Conservation (phyloP, 495 filamentous ascomycete genomes). For the Xylaria nigripes region DNA sequence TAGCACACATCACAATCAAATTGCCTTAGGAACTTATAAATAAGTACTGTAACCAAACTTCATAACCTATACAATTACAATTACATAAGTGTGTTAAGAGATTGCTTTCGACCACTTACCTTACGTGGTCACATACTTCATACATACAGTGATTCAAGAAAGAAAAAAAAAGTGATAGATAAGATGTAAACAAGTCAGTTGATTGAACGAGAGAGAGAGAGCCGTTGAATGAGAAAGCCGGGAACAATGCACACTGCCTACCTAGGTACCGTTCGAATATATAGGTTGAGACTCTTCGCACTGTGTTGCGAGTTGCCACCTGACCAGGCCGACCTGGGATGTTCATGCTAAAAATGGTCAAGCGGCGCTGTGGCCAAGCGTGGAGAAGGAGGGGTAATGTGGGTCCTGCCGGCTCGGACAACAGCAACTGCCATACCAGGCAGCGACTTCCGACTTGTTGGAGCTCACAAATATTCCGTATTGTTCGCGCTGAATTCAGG, state of each 20-base stretch:
- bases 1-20: too few relatives aligned
- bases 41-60: too few relatives aligned
- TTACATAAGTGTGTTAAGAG: too few relatives aligned
- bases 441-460: background rate
- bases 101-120: background rate
- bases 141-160: background rate
- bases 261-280: background rate
- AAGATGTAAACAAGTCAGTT: background rate
- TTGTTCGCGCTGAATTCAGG: too few relatives aligned
- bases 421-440: background rate
- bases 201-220: background rate
- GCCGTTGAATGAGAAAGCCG: background rate
- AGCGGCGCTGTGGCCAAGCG: background rate
- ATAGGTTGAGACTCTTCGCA: background rate
- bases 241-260: background rate
- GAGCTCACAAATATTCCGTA: too few relatives aligned
- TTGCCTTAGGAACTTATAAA: too few relatives aligned
- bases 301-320: conserved; percentile 3
- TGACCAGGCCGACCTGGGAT: conserved; percentile 4
- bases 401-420: too few relatives aligned
- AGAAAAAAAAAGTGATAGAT: too few relatives aligned
- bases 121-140: background rate
- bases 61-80: too few relatives aligned
- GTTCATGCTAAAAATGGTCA: background rate
- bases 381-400: conserved; percentile 8